Evolutionary conservation across 352 stramenopile species (phyloP).

Genomic region (Peronospora destructor): DNA sequence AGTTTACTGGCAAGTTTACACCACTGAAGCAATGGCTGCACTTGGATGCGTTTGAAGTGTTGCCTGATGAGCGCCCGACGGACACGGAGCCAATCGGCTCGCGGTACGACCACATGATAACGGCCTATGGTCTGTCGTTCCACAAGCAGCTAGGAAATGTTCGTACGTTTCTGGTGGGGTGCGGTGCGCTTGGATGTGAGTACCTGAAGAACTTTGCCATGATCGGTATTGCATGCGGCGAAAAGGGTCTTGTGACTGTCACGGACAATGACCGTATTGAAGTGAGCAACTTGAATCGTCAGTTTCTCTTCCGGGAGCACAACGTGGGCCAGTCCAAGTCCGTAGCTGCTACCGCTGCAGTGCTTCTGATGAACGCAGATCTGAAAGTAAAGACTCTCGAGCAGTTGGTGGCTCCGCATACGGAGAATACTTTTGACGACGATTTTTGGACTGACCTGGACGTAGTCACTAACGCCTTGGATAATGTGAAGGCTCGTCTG

Average conservation of each 20-base stretch:
- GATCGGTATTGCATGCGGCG: conserved; percentile 66
- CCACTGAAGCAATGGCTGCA: conserved; percentile 82
- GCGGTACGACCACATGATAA: conserved; percentile 80
- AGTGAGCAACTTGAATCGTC: conserved; percentile 84
- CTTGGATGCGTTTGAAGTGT: conserved; percentile 75
- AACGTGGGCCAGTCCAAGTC: conserved; percentile 83
- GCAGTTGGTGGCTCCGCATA: conserved; percentile 71
- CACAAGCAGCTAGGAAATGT: conserved; percentile 57
- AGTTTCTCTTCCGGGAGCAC: conserved; percentile 83
- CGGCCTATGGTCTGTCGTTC: conserved; percentile 59
- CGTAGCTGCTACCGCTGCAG: conserved; percentile 67
- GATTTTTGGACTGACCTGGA: conserved; percentile 82
- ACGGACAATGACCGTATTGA: conserved; percentile 86
- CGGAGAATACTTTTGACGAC: conserved; percentile 77
- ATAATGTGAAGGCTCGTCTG: conserved; percentile 97
- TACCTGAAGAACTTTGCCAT: conserved; percentile 87
- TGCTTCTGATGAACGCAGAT: conserved; percentile 64
- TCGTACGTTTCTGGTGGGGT: conserved; percentile 78
- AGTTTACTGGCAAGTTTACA: conserved; percentile 85
- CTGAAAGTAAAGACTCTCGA: conserved; percentile 80
- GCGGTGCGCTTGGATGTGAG: conserved; percentile 73
- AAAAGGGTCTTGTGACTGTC: conserved; percentile 73
- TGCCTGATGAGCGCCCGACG: conserved; percentile 51
- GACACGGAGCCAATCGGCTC: conserved; percentile 52
- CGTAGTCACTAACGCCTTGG: conserved; percentile 97